Percentiles rank a stretch among this genome's conserved stretches.
Evolutionary conservation across 108 stramenopile genomes (phyloP).

Genomic region (Stephanodiscus triporus): DNA sequence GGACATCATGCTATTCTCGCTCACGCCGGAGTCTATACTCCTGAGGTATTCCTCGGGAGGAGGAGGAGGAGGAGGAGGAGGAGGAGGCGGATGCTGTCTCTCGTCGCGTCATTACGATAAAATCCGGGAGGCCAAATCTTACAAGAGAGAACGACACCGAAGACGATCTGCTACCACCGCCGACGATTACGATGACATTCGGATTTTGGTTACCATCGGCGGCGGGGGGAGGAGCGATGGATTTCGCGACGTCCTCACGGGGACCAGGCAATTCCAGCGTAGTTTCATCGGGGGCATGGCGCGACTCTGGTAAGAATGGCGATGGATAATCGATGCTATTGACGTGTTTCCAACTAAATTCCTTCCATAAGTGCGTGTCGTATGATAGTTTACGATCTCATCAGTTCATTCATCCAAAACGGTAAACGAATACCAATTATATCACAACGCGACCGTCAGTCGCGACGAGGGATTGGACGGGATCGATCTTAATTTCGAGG

Average conservation of each 20-base stretch:
- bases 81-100: slow-evolving; percentile 54
- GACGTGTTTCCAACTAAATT: not conserved
- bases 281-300: slow-evolving; percentile 24
- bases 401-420: no score
- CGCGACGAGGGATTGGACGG: slow-evolving; percentile 47
- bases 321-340: not conserved
- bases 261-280: slow-evolving; percentile 8
- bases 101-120: slow-evolving; percentile 52
- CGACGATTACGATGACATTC: slow-evolving; percentile 1
- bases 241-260: slow-evolving; percentile 31
- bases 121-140: slow-evolving; percentile 52
- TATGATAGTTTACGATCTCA: no score
- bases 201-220: slow-evolving; percentile 34
- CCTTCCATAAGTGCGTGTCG: not conserved
- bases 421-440: not conserved
- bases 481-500: slow-evolving; percentile 61
- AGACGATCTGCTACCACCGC: not conserved
- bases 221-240: slow-evolving; percentile 42
- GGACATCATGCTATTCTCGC: slow-evolving; percentile 73
- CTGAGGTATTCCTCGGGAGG: not conserved
- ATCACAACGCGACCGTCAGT: no score
- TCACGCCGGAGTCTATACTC: slow-evolving; percentile 43
- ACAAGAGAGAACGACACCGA: slow-evolving; percentile 34
- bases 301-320: slow-evolving; percentile 28
- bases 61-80: not conserved